phyloP scores from a whole-genome alignment of 345 rosid genomes.

The Corchorus capsularis region DNA sequence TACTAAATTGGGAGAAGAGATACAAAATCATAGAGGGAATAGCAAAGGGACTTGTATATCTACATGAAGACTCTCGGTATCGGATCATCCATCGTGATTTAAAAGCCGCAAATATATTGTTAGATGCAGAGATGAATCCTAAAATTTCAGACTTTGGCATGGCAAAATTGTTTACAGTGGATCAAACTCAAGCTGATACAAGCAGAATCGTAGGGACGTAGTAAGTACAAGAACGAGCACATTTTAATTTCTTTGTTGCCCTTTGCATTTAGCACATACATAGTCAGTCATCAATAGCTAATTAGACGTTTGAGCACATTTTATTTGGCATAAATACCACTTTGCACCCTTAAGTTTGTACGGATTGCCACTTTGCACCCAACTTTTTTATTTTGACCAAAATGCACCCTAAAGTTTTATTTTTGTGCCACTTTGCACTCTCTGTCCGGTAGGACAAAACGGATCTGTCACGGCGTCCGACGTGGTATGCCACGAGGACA shows the following conservation, averaged over 20 bases:
- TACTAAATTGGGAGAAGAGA: conserved; percentile 39
- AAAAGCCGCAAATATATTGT: conserved; percentile 44
- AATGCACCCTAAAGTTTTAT: too few species aligned
- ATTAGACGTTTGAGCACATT: too few species aligned
- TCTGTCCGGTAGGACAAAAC: too few species aligned
- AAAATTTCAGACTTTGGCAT: conserved; percentile 57
- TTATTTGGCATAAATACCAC: too few species aligned
- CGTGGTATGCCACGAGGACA: too few species aligned
- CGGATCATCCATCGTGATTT: conserved; percentile 50
- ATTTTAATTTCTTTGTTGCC: neutral
- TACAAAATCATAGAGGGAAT: conserved; percentile 30
- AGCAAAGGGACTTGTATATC: conserved; percentile 47
- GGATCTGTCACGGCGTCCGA: too few species aligned
- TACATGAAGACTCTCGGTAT: conserved; percentile 52
- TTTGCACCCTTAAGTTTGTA: too few species aligned
- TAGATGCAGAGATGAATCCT: conserved; percentile 44
- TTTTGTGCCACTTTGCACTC: too few species aligned
- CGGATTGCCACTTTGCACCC: too few species aligned
- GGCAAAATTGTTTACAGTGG: conserved; percentile 36
- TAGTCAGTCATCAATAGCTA: too few species aligned
- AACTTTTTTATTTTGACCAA: too few species aligned
- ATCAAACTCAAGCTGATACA: conserved; percentile 30
- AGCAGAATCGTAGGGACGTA: conserved; percentile 33
- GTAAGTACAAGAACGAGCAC: conserved; percentile 21
- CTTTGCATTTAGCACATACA: too few species aligned